These are phyloP conservation scores for Melocanna baccifera DNA, from an alignment of 176 grass and related monocot species.

Conservation along the genomic window DNA sequence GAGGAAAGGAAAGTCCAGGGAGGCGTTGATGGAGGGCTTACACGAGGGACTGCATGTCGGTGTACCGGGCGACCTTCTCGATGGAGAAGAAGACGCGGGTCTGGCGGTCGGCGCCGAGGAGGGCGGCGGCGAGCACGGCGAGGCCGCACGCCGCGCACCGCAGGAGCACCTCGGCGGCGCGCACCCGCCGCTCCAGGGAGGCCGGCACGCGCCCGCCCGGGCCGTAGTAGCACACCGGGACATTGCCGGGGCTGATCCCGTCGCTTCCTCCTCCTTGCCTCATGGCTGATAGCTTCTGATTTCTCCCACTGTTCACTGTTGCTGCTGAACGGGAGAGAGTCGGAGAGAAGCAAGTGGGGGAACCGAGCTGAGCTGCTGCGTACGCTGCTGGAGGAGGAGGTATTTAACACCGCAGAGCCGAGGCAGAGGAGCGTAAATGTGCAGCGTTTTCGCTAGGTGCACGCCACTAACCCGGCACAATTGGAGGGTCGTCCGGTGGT, in stretches of 20 bases:
- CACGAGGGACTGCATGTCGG: slow-evolving; percentile 79
- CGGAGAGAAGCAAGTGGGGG: background rate
- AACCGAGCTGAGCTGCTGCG: background rate
- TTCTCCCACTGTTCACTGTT: background rate
- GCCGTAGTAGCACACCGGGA: slow-evolving; percentile 68
- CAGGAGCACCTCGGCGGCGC: slow-evolving; percentile 62
- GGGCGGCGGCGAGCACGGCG: slow-evolving; percentile 62
- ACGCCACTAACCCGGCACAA: slow-evolving; percentile 12
- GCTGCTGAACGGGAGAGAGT: background rate
- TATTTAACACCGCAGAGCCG: slow-evolving; percentile 34
- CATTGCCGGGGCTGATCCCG: slow-evolving; percentile 63
- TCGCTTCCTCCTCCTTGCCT: slow-evolving; percentile 19
- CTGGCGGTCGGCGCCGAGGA: slow-evolving; percentile 61
- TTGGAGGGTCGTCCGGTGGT: too few species aligned
- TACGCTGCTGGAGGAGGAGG: slow-evolving; percentile 12
- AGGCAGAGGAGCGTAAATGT: slow-evolving; percentile 29
- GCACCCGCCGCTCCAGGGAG: slow-evolving; percentile 67
- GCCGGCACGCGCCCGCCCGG: slow-evolving; percentile 34
- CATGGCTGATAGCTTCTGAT: slow-evolving; percentile 3
- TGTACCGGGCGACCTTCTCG: slow-evolving; percentile 70
- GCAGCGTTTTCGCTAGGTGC: slow-evolving; percentile 29
- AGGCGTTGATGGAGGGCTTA: slow-evolving; percentile 34
- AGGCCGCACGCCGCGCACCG: slow-evolving; percentile 64
- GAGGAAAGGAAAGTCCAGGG: background rate
- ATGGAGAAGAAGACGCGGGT: slow-evolving; percentile 66